Conservation (phyloP, 257 asterid species). For the Haberlea rhodopensis region DNA sequence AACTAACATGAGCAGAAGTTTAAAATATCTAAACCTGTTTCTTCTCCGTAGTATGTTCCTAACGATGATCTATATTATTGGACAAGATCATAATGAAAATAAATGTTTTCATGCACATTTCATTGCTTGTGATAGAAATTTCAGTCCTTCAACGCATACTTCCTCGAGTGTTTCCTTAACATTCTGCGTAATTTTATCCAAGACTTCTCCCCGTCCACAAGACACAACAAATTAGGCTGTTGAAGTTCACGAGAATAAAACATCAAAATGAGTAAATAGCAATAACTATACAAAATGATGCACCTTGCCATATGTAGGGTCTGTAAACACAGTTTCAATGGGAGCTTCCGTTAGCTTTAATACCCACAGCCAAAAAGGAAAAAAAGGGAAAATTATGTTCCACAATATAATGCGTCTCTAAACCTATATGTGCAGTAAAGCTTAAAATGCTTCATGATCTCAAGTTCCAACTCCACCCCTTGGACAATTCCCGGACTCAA, state of each 20-base stretch:
- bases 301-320: slow-evolving; percentile 95
- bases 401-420: background rate
- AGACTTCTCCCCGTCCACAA: slow-evolving; percentile 77
- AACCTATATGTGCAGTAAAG: slow-evolving; percentile 10
- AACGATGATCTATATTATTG: background rate
- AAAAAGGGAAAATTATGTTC: too few relatives aligned
- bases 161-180: slow-evolving; percentile 70
- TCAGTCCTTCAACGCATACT: slow-evolving; percentile 77
- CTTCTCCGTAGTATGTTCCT: background rate
- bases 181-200: slow-evolving; percentile 71
- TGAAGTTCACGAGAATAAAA: slow-evolving; percentile 3
- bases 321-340: slow-evolving; percentile 82
- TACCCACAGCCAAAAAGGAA: too few relatives aligned
- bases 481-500: background rate
- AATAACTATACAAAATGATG: slow-evolving; percentile 1
- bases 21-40: slow-evolving; percentile 25
- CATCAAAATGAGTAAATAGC: slow-evolving; percentile 15
- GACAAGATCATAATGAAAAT: slow-evolving; percentile 20
- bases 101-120: slow-evolving; percentile 91
- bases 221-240: slow-evolving; percentile 24
- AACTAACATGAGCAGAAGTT: slow-evolving; percentile 41
- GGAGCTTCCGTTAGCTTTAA: slow-evolving; percentile 83
- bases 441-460: slow-evolving; percentile 44
- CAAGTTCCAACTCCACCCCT: slow-evolving; percentile 5
- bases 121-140: slow-evolving; percentile 68